Conservation (phyloP, 1,284 basidiomycete species). For the Leucoagaricus sp. region DNA sequence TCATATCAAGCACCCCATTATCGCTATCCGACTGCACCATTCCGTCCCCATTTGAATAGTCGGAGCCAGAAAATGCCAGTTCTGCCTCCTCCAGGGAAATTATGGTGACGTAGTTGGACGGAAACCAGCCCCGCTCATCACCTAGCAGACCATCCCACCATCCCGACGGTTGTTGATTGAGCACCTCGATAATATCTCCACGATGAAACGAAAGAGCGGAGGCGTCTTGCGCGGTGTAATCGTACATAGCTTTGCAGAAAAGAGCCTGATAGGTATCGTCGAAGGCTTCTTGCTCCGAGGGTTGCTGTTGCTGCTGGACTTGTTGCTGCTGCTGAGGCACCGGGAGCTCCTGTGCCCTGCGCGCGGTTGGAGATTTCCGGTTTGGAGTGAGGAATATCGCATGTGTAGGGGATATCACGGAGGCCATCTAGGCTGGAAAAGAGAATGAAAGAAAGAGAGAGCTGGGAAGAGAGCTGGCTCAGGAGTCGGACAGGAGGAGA, state of each 20-base stretch:
- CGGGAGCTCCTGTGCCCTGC: conserved; percentile 16
- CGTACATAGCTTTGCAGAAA: conserved; percentile 92
- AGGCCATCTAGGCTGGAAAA: conserved; percentile 3
- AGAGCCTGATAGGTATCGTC: conserved; percentile 70
- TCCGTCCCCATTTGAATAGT: conserved; percentile 34
- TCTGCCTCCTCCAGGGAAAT: conserved; percentile 84
- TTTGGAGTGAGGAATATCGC: conserved; percentile 1
- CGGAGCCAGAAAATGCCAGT: conserved; percentile 54
- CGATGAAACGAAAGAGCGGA: conserved; percentile 87
- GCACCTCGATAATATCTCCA: conserved; percentile 92
- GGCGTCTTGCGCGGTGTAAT: conserved; percentile 86
- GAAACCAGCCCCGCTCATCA: conserved; percentile 95
- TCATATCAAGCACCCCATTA: conserved; percentile 49
- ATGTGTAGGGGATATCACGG: conserved; percentile 6
- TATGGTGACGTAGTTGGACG: conserved; percentile 89
- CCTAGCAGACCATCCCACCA: conserved; percentile 99
- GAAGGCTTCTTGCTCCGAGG: conserved; percentile 24
- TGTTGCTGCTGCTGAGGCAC: conserved; percentile 12
- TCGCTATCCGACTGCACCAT: conserved; percentile 44
- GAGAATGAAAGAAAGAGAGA: background rate
- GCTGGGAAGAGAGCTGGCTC: conserved; percentile 2
- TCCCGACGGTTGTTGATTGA: conserved; percentile 88
- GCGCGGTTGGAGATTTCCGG: background rate
- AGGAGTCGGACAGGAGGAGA: conserved; percentile 6
- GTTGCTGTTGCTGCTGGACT: conserved; percentile 18